These are phyloP conservation scores for Candida piceae DNA, from an alignment of 805 yeast genomes.

Conservation along the genomic window DNA sequence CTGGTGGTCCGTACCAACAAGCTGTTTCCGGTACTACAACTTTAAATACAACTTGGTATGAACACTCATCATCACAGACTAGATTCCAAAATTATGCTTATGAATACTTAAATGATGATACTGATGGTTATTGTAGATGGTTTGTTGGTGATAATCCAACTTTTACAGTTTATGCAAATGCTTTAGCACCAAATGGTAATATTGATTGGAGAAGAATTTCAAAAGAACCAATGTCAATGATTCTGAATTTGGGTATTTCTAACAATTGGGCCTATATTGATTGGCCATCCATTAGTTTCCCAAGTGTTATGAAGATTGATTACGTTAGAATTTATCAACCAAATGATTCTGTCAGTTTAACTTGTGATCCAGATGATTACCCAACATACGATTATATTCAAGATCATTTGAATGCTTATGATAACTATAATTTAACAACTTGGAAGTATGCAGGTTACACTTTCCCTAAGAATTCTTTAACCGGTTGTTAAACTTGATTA, in stretches of 20 bases:
- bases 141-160: conserved; percentile 79
- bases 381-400: conserved; percentile 86
- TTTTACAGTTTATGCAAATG: conserved; percentile 62
- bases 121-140: conserved; percentile 78
- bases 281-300: conserved; percentile 79
- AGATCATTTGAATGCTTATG: conserved; percentile 63
- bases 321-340: conserved; percentile 94
- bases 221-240: conserved; percentile 89
- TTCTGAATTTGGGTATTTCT: conserved; percentile 86
- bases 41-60: conserved; percentile 79
- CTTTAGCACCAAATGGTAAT: conserved; percentile 89
- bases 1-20: conserved; percentile 93
- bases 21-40: conserved; percentile 83
- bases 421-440: conserved; percentile 59
- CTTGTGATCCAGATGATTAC: conserved; percentile 82
- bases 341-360: conserved; percentile 46
- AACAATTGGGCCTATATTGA: conserved; percentile 92
- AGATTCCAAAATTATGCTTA: conserved; percentile 69
- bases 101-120: conserved; percentile 71
- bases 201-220: conserved; percentile 76
- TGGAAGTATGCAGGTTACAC: conserved; percentile 76
- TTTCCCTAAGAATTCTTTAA: conserved; percentile 57
- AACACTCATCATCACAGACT: no score
- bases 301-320: conserved; percentile 70
- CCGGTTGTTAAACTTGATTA: conserved; percentile 35